phyloP scores from a whole-genome alignment of 352 stramenopile genomes.

The Globisporangium recalcitrans region DNA sequence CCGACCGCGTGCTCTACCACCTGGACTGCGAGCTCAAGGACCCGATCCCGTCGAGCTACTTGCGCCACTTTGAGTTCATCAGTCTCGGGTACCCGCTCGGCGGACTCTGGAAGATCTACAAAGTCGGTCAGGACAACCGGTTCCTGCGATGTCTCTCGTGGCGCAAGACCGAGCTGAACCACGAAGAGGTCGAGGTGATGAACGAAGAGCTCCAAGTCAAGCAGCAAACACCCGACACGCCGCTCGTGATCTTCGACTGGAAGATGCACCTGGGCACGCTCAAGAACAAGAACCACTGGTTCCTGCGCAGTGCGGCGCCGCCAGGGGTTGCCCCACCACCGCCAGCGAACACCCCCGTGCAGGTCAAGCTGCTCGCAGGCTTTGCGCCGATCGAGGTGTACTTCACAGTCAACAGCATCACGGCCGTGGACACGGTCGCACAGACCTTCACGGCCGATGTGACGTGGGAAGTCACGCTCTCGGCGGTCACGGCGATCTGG shows the following conservation, averaged over 20 bases:
- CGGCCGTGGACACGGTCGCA: slow-evolving; percentile 33
- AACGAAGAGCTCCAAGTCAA: slow-evolving; percentile 11
- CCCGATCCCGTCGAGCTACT: slow-evolving; percentile 28
- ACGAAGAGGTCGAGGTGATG: slow-evolving; percentile 36
- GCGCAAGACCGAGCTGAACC: slow-evolving; percentile 45
- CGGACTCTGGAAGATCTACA: slow-evolving; percentile 49
- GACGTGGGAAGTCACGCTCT: slow-evolving; percentile 39
- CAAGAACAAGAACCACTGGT: slow-evolving; percentile 41
- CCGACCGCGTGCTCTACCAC: slow-evolving; percentile 43
- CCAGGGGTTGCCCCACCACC: not conserved
- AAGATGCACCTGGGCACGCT: slow-evolving; percentile 50
- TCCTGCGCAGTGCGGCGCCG: slow-evolving; percentile 22
- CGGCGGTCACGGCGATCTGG: slow-evolving; percentile 32
- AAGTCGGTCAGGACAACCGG: slow-evolving; percentile 24
- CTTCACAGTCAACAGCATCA: slow-evolving; percentile 37
- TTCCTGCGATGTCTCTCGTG: slow-evolving; percentile 39
- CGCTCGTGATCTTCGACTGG: slow-evolving; percentile 42
- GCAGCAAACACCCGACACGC: slow-evolving; percentile 19
- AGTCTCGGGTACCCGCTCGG: slow-evolving; percentile 46
- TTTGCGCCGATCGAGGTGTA: slow-evolving; percentile 31
- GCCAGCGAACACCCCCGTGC: slow-evolving; percentile 4
- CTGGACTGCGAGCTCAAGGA: slow-evolving; percentile 36
- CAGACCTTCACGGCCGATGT: slow-evolving; percentile 47
- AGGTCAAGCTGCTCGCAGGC: slow-evolving; percentile 27
- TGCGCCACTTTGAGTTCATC: slow-evolving; percentile 36